phyloP scores from a whole-genome alignment of 441 rosid species.

The Kokia cookei region DNA sequence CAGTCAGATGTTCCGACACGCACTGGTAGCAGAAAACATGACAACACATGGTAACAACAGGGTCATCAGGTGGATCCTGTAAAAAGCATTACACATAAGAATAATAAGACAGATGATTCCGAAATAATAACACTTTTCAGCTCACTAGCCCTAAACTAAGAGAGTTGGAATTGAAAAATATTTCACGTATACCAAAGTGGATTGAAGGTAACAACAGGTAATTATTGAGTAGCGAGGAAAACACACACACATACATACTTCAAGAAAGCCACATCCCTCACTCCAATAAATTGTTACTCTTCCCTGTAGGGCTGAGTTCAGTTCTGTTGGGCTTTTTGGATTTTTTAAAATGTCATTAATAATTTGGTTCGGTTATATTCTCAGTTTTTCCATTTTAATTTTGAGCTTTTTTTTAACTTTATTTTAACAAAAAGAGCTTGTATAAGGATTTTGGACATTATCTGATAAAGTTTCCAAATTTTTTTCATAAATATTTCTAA shows the following conservation, averaged over 20 bases:
- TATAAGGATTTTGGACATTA: no score
- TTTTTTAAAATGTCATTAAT: no score
- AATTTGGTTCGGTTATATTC: no score
- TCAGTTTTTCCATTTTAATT: no score
- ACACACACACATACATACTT: not conserved
- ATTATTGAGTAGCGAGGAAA: not conserved
- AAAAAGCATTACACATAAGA: conserved; percentile 21
- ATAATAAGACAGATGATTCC: not conserved
- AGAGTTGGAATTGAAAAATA: not conserved
- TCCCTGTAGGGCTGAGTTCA: not conserved
- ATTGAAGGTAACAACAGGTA: not conserved
- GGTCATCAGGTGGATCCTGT: conserved; percentile 94
- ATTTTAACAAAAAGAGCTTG: no score
- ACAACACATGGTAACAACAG: conserved; percentile 85
- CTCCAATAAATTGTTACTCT: not conserved
- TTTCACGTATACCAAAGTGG: not conserved
- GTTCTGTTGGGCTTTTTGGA: no score
- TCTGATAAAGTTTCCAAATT: no score
- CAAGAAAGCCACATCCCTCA: not conserved
- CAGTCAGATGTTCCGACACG: conserved; percentile 62
- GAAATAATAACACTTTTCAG: not conserved
- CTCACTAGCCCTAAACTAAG: not conserved
- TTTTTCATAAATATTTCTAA: no score
- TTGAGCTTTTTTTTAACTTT: no score
- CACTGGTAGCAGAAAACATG: conserved; percentile 93